Evolutionary conservation across 2,329 filamentous ascomycete species (phyloP), one percentile per base, ranked within the genome.

Genomic region (Epichloe sibirici): DNA sequence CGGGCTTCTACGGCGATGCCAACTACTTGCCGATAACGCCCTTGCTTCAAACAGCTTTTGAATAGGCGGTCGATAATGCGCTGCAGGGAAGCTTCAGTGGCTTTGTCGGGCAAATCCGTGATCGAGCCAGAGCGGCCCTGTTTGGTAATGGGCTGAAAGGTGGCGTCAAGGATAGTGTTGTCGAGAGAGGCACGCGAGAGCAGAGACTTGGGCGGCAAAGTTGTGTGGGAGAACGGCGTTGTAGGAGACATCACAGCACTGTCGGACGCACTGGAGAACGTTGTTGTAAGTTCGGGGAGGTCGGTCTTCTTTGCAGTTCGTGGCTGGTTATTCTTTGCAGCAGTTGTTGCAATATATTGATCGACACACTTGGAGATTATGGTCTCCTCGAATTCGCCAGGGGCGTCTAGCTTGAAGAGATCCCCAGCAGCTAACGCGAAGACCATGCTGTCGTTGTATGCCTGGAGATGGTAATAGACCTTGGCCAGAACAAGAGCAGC

Each of bases 391-490:
- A 95, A 98, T 74, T 98, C 93, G 70, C 89, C 87, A 50, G 88
- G 85, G 51, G 85, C 79, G 64, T 96, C 88, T 59, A 97, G 81
- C 73, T 94, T 88, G 77, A 98, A 96, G 48, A 95, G 83, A 66
- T 96, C 88, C 55, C 93, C 93, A 25, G 93, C 90, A 54, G 90
- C 90, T 45, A 98, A 81, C 57, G 93, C 93, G 70, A 98, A 97
- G 50, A 88, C 87, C 91, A 98, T 97, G 71, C 91, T 96, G 74
- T 98, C 93, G 67, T 96, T 93, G 75, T 98, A 98, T 69, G 93
- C 93, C 72, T 96, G 90, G 51, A 98, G 83, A 67, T 98, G 93
- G 67, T 97, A 98, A 75, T 97, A 98, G 60, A 97, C 90, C 78
- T 98, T 98, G 61, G 93, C 87, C 44, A 95, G 86, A 51, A 98